Base-by-base conservation (phyloP, 805 yeast genomes). In the Wickerhamomyces hampshirensis region DNA sequence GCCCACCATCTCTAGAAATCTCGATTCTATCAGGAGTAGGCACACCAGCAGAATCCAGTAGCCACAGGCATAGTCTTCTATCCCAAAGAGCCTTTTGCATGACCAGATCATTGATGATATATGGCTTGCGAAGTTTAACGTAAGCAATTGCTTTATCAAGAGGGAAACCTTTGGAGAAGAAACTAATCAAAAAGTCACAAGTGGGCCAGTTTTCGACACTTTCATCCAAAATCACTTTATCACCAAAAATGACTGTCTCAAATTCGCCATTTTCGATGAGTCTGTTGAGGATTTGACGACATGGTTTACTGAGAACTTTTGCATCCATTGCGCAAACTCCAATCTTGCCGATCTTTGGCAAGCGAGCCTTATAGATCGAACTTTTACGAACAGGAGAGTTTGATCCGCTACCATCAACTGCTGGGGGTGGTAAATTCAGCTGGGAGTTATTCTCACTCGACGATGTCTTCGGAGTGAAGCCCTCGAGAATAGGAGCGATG, bases 291-390 rank as follows among this genome's bases (percentile, higher is more conserved):
- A 93, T 93, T 43, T 84, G 85, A 40, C 98, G 69, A 56, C 97
- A 91, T 3, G 99, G 98, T 64, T 93, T 93, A 30, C 95, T 83
- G 54, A 95, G 71, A 2, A 89, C 98, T 60, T 93, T 93, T 40
- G 89, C 81, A 60, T 93, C 99, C 97, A 93, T 89, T 9, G 99
- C 99, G 64, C 99, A 93, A 2, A 93, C 96, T 35, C 99, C 99
- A 49, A 93, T 86, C 47, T 86, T 89, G 27, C 98, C 98, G 45
- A 89, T 77, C 46, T 73, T 77, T 4, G 85, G 86, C 34, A 79
- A 52, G 44, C 71, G 69, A 4, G 79, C 73, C 9, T 40, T 48
- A 2, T 39, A 23, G 16, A 31, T 30, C 3, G 50, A 35, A 1
- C 44, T 7, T 38, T 44, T 46, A 31, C 53, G 46, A 18, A 35